These are phyloP conservation scores for Polymyxa betae DNA, from an alignment of 208 protist genomes.

Conservation along the genomic window DNA sequence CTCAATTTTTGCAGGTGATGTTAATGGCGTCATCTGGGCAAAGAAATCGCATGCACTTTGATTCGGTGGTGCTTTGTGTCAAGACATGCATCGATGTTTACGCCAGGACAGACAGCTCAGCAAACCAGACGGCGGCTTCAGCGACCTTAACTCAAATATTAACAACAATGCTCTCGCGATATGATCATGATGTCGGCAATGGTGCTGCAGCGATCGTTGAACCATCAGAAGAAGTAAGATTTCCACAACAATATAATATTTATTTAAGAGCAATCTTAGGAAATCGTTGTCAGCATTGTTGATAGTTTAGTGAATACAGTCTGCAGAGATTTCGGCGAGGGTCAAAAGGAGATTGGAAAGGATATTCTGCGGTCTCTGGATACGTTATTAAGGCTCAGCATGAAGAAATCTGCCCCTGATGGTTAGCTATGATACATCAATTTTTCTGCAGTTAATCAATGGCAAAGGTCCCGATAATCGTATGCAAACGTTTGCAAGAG, in stretches of 20 bases:
- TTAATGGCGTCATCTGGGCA: neutral
- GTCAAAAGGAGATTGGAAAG: neutral
- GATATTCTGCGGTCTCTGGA: neutral
- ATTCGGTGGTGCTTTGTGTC: conserved; percentile 18
- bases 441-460: neutral
- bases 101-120: neutral
- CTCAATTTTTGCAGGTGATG: too few species aligned
- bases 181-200: neutral
- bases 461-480: neutral
- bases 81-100: conserved; percentile 37
- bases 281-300: neutral
- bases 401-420: neutral
- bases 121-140: conserved; percentile 2
- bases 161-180: conserved; percentile 7
- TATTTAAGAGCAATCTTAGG: neutral
- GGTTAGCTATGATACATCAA: neutral
- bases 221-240: neutral
- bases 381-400: conserved; percentile 28
- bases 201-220: neutral
- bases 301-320: neutral
- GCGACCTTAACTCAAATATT: conserved; percentile 34
- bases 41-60: conserved; percentile 16
- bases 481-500: neutral
- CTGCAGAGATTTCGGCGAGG: neutral
- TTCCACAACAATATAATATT: neutral